phyloP scores from a whole-genome alignment of 495 filamentous ascomycete species.

The Hypoxylon lienhwacheense region DNA sequence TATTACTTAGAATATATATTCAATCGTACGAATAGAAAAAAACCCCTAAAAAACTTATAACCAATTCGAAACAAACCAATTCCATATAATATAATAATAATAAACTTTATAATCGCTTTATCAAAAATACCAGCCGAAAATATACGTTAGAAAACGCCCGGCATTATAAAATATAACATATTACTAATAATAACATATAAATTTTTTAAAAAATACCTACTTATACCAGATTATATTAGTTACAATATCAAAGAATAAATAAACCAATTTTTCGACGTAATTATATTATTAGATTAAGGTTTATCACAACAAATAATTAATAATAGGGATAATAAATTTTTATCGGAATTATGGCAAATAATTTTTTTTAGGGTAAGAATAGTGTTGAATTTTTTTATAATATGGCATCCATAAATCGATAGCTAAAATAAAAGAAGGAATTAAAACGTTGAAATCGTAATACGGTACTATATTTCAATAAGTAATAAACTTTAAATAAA shows the following conservation, averaged over 20 bases:
- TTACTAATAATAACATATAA: background rate
- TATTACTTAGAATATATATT: background rate
- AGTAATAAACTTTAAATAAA: background rate
- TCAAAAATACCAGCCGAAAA: background rate
- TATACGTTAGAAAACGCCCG: background rate
- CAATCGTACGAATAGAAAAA: background rate
- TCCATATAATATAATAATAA: background rate
- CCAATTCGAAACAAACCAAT: background rate
- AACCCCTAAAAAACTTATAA: background rate
- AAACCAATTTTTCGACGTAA: too few relatives aligned
- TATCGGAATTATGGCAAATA: background rate
- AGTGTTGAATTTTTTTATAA: background rate
- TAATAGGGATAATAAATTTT: background rate
- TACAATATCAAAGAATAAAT: background rate
- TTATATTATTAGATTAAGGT: background rate
- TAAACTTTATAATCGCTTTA: background rate
- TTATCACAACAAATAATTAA: background rate
- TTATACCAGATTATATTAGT: background rate
- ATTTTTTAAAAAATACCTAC: background rate
- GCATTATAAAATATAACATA: background rate
- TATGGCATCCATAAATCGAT: conserved; percentile 1
- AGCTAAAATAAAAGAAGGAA: background rate
- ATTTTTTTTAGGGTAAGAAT: background rate
- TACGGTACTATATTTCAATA: background rate
- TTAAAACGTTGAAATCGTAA: background rate